These are phyloP conservation scores for Xylaria sp. DNA, from an alignment of 2,329 filamentous ascomycete genomes.

Conservation along the genomic window DNA sequence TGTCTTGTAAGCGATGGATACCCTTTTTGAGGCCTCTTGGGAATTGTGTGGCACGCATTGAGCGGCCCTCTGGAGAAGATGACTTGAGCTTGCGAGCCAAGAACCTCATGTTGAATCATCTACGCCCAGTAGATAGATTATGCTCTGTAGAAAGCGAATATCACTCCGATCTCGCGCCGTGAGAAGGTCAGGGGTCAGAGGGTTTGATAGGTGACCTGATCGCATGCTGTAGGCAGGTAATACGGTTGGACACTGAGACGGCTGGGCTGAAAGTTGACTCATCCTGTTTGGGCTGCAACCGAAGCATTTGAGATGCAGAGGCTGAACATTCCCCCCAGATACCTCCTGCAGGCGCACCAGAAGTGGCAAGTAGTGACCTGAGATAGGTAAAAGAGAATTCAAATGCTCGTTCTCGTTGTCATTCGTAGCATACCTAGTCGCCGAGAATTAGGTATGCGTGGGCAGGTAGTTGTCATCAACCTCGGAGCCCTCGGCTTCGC, in stretches of 20 bases:
- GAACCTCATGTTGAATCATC: not conserved
- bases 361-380: not conserved
- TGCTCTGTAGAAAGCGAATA: not conserved
- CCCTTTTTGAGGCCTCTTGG: not conserved
- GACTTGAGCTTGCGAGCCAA: constrained; percentile 5
- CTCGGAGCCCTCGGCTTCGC: not conserved
- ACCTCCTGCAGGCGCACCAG: not conserved
- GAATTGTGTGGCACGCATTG: constrained; percentile 4
- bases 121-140: not conserved
- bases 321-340: not conserved
- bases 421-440: constrained; percentile 1
- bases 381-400: constrained; percentile 20
- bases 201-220: not conserved
- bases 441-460: too few species aligned
- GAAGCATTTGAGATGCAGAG: not conserved
- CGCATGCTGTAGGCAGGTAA: not conserved
- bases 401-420: constrained; percentile 15
- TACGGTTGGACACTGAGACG: not conserved
- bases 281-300: constrained; percentile 1
- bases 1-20: constrained; percentile 13
- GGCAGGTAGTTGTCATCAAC: constrained; percentile 5
- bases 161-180: constrained; percentile 18
- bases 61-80: constrained; percentile 7
- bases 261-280: constrained; percentile 2
- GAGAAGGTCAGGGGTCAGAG: not conserved